Evolutionary conservation across 2,329 filamentous ascomycete genomes (phyloP), one percentile per base, ranked within the genome.

Genomic region (Diplodia seriata): DNA sequence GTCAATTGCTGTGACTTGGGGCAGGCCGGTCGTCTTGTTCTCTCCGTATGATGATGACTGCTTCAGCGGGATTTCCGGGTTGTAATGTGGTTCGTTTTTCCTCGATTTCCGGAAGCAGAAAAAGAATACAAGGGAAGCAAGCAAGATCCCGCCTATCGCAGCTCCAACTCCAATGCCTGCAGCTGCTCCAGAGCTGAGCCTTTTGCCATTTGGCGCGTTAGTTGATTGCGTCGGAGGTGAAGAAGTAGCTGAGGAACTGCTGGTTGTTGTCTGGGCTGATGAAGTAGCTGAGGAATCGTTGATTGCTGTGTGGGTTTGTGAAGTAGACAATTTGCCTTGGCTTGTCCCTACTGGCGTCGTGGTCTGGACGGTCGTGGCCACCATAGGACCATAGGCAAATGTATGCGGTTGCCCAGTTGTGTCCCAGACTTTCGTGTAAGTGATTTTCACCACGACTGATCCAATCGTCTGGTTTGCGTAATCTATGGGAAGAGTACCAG

Each of bases 121-220:
- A 72, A 72, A 76, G 0, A 72, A 55, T 0, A 76, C 15, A 0
- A 74, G 9, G 1, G 70, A 71, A 4, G 75, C 72, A 20, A 76
- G 69, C 0, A 76, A 31, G 0, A 74, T 75, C 0, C 78, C 78
- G 2, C 72, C 72, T 14, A 77, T 20, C n/a, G 78, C 70, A 66
- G 75, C 76, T 1, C 75, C 79, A n/a, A 81, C 74, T 4, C 72
- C 79, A 23, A 80, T 72, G 1, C 79, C 79, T 40, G 77, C 78
- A 8, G 71, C 71, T 0, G 73, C 73, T 7, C 75, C 77, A 8
- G 62, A 14, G 12, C 20, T 53, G 31, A 55, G 20, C 2, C 31
- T n/a, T 4, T 12, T 18, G 5, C 20, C 0, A 2, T 33, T 7
- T 9, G 18, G 7, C 26, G 8, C 18, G 26, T 33, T 20, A 2